Percentiles rank a stretch among this genome's conserved stretches.
Evolutionary conservation across 1,139 yeast genomes (phyloP).

Genomic region (Geotrichum citri-aurantii): DNA sequence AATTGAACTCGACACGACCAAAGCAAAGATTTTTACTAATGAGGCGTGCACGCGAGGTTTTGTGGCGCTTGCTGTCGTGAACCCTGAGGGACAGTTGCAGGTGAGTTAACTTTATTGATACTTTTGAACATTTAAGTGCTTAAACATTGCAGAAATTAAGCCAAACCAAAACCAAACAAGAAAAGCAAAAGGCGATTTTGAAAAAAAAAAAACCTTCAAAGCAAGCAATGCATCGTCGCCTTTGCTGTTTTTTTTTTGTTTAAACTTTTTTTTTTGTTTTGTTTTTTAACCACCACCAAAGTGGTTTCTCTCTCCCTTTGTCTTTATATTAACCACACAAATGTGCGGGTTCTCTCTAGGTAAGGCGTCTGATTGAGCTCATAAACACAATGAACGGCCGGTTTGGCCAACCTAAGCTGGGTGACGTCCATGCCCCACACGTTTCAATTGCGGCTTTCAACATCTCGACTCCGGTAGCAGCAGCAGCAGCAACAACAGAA

Average conservation of each 20-base stretch:
- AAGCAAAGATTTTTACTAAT: constrained; percentile 6
- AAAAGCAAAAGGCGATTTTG: no score
- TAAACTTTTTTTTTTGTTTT: not conserved
- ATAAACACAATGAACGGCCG: constrained; percentile 17
- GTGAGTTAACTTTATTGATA: not conserved
- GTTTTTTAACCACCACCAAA: not conserved
- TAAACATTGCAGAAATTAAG: no score
- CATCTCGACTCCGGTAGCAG: no score
- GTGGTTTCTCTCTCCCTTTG: not conserved
- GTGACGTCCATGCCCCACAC: constrained; percentile 20
- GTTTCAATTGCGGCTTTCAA: constrained; percentile 27
- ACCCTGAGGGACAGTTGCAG: not conserved
- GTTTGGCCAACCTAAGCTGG: constrained; percentile 19
- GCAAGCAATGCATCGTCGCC: no score
- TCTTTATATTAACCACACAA: not conserved
- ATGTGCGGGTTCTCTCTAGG: not conserved
- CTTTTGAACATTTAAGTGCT: no score
- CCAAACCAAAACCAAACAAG: no score
- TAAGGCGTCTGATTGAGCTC: constrained; percentile 5
- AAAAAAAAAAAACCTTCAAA: no score
- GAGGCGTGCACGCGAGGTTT: constrained; percentile 17
- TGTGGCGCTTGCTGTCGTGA: not conserved
- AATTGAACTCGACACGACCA: not conserved
- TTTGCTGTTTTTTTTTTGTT: not conserved
- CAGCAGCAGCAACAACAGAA: no score